phyloP scores from a whole-genome alignment of 1,284 basidiomycete genomes.

The Leccinum subrobustum region DNA sequence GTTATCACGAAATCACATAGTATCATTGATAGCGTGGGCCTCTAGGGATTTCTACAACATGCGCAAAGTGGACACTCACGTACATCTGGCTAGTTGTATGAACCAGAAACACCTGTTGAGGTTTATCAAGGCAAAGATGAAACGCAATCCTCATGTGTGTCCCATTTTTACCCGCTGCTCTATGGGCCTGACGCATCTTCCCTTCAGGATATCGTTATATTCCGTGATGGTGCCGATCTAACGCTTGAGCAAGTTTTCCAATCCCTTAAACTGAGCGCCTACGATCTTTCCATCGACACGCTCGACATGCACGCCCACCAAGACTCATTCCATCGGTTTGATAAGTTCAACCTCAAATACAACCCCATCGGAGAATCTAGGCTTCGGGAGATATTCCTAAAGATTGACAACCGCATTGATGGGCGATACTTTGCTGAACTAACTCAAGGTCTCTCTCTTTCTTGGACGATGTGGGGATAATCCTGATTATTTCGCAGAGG shows the following conservation, averaged over 20 bases:
- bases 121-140: conserved; percentile 99
- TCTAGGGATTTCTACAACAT: conserved; percentile 96
- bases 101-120: conserved; percentile 99
- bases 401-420: conserved; percentile 94
- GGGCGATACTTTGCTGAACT: conserved; percentile 95
- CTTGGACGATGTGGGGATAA: neutral
- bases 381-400: conserved; percentile 95
- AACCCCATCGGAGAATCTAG: conserved; percentile 95
- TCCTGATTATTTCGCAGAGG: conserved; percentile 53
- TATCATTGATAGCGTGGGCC: conserved; percentile 11
- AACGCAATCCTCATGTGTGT: conserved; percentile 69
- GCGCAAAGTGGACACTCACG: conserved; percentile 97
- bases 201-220: conserved; percentile 88
- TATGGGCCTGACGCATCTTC: neutral
- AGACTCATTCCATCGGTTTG: conserved; percentile 97
- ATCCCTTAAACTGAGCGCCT: conserved; percentile 92
- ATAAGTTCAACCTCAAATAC: conserved; percentile 93
- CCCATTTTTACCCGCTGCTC: neutral
- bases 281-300: conserved; percentile 98
- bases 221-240: conserved; percentile 87
- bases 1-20: neutral
- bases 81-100: conserved; percentile 98
- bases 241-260: conserved; percentile 95
- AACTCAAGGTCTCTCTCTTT: conserved; percentile 64
- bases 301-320: conserved; percentile 99